These are phyloP conservation scores for Fusarium gaditjirri DNA, from an alignment of 2,329 filamentous ascomycete species.

Conservation along the genomic window DNA sequence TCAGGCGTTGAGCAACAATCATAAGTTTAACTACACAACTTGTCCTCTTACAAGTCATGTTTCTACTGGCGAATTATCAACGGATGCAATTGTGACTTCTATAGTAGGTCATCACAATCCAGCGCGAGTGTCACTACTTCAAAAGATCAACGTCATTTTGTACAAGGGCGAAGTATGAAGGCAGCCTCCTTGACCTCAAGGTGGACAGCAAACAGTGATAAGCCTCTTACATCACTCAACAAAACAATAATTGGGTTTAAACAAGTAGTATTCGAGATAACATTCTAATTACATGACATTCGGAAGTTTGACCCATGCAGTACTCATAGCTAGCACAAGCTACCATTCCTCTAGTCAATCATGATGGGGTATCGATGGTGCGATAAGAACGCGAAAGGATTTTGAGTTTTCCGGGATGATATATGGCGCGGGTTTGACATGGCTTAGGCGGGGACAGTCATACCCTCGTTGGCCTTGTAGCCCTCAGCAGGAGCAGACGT, in stretches of 20 bases:
- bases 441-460: conserved; percentile 28
- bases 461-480: conserved; percentile 40
- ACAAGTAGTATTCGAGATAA: not conserved
- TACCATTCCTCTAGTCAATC: not conserved
- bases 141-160: not conserved
- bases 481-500: conserved; percentile 15
- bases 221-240: not conserved
- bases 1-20: not conserved
- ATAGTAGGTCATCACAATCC: not conserved
- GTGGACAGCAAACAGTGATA: too few relatives aligned
- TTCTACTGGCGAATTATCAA: not conserved
- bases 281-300: not conserved
- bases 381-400: conserved; percentile 14
- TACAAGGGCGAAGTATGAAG: not conserved
- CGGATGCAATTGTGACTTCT: not conserved
- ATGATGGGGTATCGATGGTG: conserved; percentile 34
- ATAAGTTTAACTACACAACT: not conserved
- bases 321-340: not conserved
- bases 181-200: not conserved
- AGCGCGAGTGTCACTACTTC: not conserved
- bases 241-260: not conserved
- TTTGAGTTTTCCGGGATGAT: not conserved
- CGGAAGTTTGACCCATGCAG: not conserved
- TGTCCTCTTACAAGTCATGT: not conserved
- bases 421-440: too few relatives aligned